Evolutionary conservation across 2,329 filamentous ascomycete genomes (phyloP).

Genomic region (Aureobasidium lini): DNA sequence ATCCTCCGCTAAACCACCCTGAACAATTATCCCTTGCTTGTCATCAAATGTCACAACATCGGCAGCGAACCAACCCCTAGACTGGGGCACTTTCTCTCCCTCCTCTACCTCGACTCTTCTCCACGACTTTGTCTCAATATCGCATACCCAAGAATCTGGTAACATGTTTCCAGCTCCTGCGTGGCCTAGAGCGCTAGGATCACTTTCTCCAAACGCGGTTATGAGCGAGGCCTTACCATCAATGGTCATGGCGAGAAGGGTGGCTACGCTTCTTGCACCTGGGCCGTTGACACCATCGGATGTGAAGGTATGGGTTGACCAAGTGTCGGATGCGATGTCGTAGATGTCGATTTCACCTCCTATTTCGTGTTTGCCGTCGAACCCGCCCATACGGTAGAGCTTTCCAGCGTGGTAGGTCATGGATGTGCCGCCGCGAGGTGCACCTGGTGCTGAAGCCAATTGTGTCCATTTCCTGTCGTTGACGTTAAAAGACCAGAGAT

Average conservation of each 20-base stretch:
- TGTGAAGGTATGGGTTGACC: conserved; percentile 32
- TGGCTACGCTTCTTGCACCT: conserved; percentile 42
- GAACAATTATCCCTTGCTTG: conserved; percentile 36
- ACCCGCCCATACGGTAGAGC: conserved; percentile 74
- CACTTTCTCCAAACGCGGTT: conserved; percentile 48
- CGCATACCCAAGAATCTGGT: conserved; percentile 44
- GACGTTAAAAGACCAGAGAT: conserved; percentile 74
- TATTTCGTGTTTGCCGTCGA: conserved; percentile 61
- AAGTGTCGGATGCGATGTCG: conserved; percentile 31
- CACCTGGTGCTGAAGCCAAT: conserved; percentile 58
- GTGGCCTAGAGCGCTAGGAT: conserved; percentile 47
- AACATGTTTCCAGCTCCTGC: conserved; percentile 51
- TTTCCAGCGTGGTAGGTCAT: conserved; percentile 57
- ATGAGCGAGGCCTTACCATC: conserved; percentile 34
- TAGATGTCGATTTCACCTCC: conserved; percentile 65
- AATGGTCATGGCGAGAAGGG: conserved; percentile 36
- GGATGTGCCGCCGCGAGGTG: conserved; percentile 58
- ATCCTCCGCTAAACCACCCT: conserved; percentile 45
- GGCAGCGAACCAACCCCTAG: conserved; percentile 49
- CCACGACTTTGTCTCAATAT: conserved; percentile 31
- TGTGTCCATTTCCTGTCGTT: conserved; percentile 57
- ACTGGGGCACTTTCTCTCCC: conserved; percentile 26
- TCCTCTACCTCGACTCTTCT: conserved; percentile 22
- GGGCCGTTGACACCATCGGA: conserved; percentile 42
- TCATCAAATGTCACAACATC: conserved; percentile 31